Evolutionary conservation across 179 eudicot species (phyloP).

Genomic region (Spergularia azorica): DNA sequence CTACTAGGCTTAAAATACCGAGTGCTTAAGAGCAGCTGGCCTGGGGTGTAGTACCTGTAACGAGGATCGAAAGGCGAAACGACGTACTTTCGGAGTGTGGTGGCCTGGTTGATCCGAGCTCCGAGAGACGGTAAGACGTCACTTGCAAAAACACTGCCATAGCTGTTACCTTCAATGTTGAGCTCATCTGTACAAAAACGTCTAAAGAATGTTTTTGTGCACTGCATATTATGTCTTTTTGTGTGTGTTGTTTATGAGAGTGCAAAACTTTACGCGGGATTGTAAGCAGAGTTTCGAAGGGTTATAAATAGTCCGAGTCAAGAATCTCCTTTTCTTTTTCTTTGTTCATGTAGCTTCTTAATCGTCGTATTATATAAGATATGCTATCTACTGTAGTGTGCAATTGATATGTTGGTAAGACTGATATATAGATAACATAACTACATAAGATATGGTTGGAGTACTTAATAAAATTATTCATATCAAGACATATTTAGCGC

Average conservation of each 20-base stretch:
- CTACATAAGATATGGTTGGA: no score
- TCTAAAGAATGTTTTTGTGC: conserved; percentile 38
- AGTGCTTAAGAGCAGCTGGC: not conserved
- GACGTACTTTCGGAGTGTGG: conserved; percentile 45
- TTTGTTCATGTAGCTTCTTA: not conserved
- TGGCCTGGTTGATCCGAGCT: conserved; percentile 60
- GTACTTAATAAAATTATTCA: not conserved
- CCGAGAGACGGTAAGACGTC: conserved; percentile 75
- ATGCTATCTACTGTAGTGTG: no score
- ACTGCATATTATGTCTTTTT: conserved; percentile 31
- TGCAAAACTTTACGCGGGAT: conserved; percentile 13
- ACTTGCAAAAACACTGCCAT: conserved; percentile 51
- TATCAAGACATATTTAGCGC: conserved; percentile 19
- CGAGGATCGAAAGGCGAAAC: conserved; percentile 66
- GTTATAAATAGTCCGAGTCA: conserved; percentile 21
- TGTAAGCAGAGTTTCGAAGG: conserved; percentile 15
- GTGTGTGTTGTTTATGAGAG: not conserved
- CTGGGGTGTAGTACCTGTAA: conserved; percentile 44
- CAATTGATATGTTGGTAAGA: no score
- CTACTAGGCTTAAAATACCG: no score
- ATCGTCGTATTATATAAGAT: not conserved
- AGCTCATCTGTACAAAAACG: conserved; percentile 47
- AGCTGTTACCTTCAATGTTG: conserved; percentile 30
- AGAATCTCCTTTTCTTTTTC: conserved; percentile 15
- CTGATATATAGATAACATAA: no score